These are phyloP conservation scores for Tylopilus sp. DNA, from an alignment of 768 basidiomycete genomes.

Conservation along the genomic window DNA sequence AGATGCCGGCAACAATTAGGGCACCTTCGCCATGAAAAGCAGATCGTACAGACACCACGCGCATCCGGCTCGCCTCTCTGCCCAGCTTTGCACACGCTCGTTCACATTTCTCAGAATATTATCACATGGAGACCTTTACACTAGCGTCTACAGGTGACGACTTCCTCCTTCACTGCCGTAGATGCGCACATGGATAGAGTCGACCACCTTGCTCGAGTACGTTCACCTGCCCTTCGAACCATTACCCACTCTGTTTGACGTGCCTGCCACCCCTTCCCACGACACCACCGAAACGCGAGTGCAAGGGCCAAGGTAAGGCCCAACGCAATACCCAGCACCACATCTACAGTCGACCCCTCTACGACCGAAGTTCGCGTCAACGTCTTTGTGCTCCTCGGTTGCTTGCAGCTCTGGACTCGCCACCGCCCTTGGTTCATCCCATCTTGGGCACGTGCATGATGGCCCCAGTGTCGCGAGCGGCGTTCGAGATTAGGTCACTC, in stretches of 20 bases:
- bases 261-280: conserved; percentile 14
- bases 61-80: conserved; percentile 21
- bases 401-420: conserved; percentile 16
- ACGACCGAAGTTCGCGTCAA: conserved; percentile 20
- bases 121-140: conserved; percentile 12
- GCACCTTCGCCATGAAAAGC: neutral
- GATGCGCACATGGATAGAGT: conserved; percentile 10
- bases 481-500: no score
- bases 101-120: conserved; percentile 5
- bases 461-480: neutral
- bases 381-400: conserved; percentile 23
- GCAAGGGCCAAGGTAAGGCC: conserved; percentile 6
- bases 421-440: conserved; percentile 2
- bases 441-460: no score
- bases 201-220: conserved; percentile 13
- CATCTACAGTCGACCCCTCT: neutral
- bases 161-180: neutral
- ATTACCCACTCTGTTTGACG: conserved; percentile 18
- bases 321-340: neutral
- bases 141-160: neutral
- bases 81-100: conserved; percentile 16
- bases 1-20: no score
- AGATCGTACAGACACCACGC: conserved; percentile 13
- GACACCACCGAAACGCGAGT: conserved; percentile 1
- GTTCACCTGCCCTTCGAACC: conserved; percentile 22